Evolutionary conservation across 208 protist species (phyloP).

Genomic region (Crithidia sp.): DNA sequence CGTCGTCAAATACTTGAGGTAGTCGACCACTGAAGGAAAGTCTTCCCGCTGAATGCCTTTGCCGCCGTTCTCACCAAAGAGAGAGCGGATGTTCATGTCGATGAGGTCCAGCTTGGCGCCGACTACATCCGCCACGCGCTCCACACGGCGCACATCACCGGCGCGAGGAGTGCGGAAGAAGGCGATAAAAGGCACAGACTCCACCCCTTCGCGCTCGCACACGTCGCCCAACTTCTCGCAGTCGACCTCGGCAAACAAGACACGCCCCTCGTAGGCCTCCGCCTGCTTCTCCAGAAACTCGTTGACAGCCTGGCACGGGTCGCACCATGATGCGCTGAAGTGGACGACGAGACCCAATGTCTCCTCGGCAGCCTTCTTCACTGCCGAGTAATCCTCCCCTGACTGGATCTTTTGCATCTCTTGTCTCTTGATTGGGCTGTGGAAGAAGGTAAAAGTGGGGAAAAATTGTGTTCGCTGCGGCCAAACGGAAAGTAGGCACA

Average conservation of each 20-base stretch:
- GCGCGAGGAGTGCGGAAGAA: slow-evolving; percentile 75
- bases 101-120: slow-evolving; percentile 83
- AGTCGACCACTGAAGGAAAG: slow-evolving; percentile 77
- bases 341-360: slow-evolving; percentile 80
- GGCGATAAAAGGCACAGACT: slow-evolving; percentile 88
- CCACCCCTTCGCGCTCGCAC: slow-evolving; percentile 78
- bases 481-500: no score
- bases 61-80: slow-evolving; percentile 73
- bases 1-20: slow-evolving; percentile 85
- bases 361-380: slow-evolving; percentile 57
- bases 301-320: slow-evolving; percentile 82
- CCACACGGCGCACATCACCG: slow-evolving; percentile 28
- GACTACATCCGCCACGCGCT: slow-evolving; percentile 82
- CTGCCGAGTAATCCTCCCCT: slow-evolving; percentile 46
- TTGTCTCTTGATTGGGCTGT: not conserved
- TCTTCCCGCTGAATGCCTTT: slow-evolving; percentile 45
- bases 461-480: not conserved
- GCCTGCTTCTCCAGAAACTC: slow-evolving; percentile 45
- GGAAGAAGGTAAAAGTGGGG: not conserved
- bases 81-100: slow-evolving; percentile 73
- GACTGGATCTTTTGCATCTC: slow-evolving; percentile 50
- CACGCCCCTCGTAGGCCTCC: slow-evolving; percentile 42
- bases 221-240: slow-evolving; percentile 68
- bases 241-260: slow-evolving; percentile 87
- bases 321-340: slow-evolving; percentile 92